phyloP scores from a whole-genome alignment of 2,329 filamentous ascomycete species.

The Massarina eburnea region DNA sequence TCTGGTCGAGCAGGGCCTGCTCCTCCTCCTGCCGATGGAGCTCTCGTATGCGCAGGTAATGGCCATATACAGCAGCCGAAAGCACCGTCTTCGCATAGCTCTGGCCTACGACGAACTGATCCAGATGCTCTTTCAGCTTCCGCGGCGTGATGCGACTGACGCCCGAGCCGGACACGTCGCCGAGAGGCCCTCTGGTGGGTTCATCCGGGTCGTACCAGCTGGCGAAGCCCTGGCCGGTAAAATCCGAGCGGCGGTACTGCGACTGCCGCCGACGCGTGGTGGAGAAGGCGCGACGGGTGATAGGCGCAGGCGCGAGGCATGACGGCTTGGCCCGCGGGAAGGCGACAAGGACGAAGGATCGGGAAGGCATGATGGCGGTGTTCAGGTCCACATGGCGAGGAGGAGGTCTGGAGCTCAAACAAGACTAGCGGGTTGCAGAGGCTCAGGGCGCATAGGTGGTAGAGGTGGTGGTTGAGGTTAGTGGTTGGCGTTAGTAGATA shows the following conservation, averaged over 20 bases:
- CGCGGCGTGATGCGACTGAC: slow-evolving; percentile 62
- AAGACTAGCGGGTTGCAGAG: slow-evolving; percentile 8
- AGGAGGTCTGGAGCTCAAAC: slow-evolving; percentile 4
- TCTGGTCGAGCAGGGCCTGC: slow-evolving; percentile 71
- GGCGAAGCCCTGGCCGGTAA: slow-evolving; percentile 63
- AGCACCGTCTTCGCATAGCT: slow-evolving; percentile 92
- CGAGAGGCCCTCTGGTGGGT: slow-evolving; percentile 65
- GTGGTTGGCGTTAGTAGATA: background rate
- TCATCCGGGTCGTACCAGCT: slow-evolving; percentile 64
- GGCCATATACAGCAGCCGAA: slow-evolving; percentile 92
- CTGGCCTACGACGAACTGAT: slow-evolving; percentile 95
- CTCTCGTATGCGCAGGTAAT: slow-evolving; percentile 86
- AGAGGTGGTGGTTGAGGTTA: background rate
- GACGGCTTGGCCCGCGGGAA: slow-evolving; percentile 45
- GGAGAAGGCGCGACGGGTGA: slow-evolving; percentile 32
- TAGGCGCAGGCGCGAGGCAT: slow-evolving; percentile 40
- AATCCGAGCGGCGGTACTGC: slow-evolving; percentile 63
- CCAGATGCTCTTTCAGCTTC: slow-evolving; percentile 81
- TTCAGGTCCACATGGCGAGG: slow-evolving; percentile 17
- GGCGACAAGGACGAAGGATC: slow-evolving; percentile 30
- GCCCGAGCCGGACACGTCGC: slow-evolving; percentile 59
- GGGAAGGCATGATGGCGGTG: slow-evolving; percentile 23
- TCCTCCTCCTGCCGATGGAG: slow-evolving; percentile 76
- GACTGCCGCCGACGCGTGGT: slow-evolving; percentile 24
- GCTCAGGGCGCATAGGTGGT: background rate